Evolutionary conservation across 2,329 filamentous ascomycete species (phyloP).

Genomic region (Alternaria alternata): DNA sequence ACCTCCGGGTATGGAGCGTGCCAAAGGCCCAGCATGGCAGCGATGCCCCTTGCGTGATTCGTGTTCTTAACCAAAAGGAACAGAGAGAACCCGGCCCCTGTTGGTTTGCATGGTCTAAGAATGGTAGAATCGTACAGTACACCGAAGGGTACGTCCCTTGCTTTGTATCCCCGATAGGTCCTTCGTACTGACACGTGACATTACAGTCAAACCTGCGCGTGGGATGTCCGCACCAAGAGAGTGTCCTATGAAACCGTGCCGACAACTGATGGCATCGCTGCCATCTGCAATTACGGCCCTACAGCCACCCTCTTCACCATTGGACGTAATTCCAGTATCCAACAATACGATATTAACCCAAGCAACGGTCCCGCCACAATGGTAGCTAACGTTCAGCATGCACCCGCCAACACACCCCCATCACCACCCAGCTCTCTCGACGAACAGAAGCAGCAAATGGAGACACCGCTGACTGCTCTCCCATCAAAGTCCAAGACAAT

Average conservation of each 20-base stretch:
- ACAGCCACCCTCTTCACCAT: constrained; percentile 93
- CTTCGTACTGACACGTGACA: constrained; percentile 32
- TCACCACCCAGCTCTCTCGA: constrained; percentile 84
- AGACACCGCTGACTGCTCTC: constrained; percentile 42
- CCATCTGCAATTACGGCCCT: constrained; percentile 86
- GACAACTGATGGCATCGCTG: constrained; percentile 80
- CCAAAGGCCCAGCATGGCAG: constrained; percentile 75
- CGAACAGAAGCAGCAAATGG: constrained; percentile 64
- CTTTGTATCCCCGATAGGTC: constrained; percentile 1
- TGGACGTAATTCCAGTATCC: constrained; percentile 84
- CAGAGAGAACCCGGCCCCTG: constrained; percentile 78
- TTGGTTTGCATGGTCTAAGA: constrained; percentile 99
- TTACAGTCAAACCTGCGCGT: constrained; percentile 81
- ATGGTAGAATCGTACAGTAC: constrained; percentile 92
- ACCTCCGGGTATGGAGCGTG: constrained; percentile 95
- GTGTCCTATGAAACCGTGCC: constrained; percentile 90
- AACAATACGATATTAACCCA: constrained; percentile 94
- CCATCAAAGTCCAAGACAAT: constrained; percentile 36
- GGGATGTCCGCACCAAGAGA: constrained; percentile 98
- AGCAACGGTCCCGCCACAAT: constrained; percentile 68
- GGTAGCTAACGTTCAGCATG: constrained; percentile 87
- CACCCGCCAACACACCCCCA: constrained; percentile 78
- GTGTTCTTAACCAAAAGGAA: constrained; percentile 83
- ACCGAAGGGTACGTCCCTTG: constrained; percentile 77
- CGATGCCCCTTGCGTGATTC: constrained; percentile 85